A percentile compares a stretch with the other conserved stretches of the same genome.
These are phyloP conservation scores for Inga oerstediana DNA, from an alignment of 306 rosid species.

Conservation along the genomic window DNA sequence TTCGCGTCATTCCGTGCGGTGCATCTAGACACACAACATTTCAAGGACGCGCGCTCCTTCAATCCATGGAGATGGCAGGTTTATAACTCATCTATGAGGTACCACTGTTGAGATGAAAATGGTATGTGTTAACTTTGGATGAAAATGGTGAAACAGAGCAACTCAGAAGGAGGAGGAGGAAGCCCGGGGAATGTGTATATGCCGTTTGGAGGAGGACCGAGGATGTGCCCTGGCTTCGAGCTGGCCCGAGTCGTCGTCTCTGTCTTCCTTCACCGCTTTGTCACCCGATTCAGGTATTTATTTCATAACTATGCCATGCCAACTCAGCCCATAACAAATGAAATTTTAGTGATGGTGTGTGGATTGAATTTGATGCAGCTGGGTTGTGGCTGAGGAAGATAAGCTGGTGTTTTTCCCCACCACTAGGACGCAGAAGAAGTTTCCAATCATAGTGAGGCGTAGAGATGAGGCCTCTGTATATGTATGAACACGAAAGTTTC, in stretches of 20 bases:
- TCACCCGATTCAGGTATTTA: constrained; percentile 70
- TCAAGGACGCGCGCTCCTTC: constrained; percentile 85
- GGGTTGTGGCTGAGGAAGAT: constrained; percentile 93
- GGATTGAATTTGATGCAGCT: constrained; percentile 35
- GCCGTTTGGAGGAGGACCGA: constrained; percentile 93
- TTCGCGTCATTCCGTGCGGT: constrained; percentile 94
- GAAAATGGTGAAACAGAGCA: constrained; percentile 45
- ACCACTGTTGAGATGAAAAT: too few species aligned
- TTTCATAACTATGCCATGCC: too few species aligned
- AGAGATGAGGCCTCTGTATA: constrained; percentile 17
- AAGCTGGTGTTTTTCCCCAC: constrained; percentile 95
- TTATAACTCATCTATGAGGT: not conserved
- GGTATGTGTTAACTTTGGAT: not conserved
- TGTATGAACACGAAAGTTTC: too few species aligned
- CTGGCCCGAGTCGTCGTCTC: constrained; percentile 93
- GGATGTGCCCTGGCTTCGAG: constrained; percentile 91
- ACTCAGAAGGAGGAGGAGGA: constrained; percentile 39
- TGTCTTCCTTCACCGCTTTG: constrained; percentile 82
- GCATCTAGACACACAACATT: constrained; percentile 75
- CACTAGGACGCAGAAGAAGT: constrained; percentile 88
- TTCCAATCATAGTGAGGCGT: constrained; percentile 69
- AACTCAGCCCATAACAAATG: too few species aligned
- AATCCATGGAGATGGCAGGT: constrained; percentile 99
- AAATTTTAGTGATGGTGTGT: too few species aligned
- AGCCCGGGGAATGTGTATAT: constrained; percentile 61